These are phyloP conservation scores for Cornus kousa DNA, from an alignment of 148 eudicot genomes.

Conservation along the genomic window DNA sequence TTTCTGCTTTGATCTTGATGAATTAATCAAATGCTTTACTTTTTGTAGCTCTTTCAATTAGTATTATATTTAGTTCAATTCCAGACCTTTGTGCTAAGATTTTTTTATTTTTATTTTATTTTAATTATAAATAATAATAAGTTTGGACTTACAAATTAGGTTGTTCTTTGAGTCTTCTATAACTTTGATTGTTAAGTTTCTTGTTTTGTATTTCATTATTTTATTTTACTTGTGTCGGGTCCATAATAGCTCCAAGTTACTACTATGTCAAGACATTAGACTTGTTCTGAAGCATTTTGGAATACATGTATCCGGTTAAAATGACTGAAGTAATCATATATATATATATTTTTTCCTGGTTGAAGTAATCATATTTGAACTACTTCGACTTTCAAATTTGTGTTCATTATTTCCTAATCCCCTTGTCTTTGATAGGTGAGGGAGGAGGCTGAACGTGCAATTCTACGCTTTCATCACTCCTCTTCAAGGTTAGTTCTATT, in stretches of 20 bases:
- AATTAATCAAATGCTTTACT: background rate
- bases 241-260: too few relatives aligned
- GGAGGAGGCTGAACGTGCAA: slow-evolving; percentile 51
- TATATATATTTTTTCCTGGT: too few relatives aligned
- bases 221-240: too few relatives aligned
- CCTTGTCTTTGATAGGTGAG: slow-evolving; percentile 46
- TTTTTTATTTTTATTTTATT: too few relatives aligned
- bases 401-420: background rate
- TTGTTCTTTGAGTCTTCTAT: too few relatives aligned
- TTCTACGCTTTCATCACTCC: slow-evolving; percentile 25
- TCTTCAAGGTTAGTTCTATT: slow-evolving; percentile 46
- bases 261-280: too few relatives aligned
- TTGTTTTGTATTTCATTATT: background rate
- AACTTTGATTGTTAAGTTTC: too few relatives aligned
- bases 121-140: too few relatives aligned
- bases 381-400: background rate
- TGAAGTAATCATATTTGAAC: background rate
- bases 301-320: background rate
- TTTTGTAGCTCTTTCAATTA: background rate
- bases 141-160: too few relatives aligned
- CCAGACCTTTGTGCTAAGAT: background rate
- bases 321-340: background rate
- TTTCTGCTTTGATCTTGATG: background rate
- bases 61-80: background rate
- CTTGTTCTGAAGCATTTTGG: background rate